Percentiles rank a stretch among this genome's conserved stretches.
Conservation (phyloP, 2,329 filamentous ascomycete genomes). For the Didymella arachidicola region DNA sequence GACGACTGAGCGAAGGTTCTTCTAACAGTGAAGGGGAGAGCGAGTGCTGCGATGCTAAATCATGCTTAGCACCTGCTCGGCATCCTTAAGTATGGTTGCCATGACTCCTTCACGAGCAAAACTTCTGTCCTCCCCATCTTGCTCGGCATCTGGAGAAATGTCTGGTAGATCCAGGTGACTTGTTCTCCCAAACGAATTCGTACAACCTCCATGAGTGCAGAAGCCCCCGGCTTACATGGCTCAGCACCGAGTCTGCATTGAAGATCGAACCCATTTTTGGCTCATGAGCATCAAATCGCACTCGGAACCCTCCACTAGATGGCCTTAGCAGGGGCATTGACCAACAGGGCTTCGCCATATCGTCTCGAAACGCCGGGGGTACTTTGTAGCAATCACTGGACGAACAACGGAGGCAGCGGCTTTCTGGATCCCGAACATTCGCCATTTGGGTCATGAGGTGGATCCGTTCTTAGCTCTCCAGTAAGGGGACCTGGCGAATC, state of each 20-base stretch:
- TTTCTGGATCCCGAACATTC: slow-evolving; percentile 3
- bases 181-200: neutral
- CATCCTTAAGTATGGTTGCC: slow-evolving; percentile 9
- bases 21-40: neutral
- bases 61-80: neutral
- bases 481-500: slow-evolving; percentile 10
- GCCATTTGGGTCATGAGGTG: slow-evolving; percentile 14
- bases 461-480: neutral
- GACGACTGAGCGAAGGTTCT: slow-evolving; percentile 3
- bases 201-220: slow-evolving; percentile 15
- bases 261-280: slow-evolving; percentile 13
- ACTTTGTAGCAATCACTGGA: neutral
- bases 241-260: neutral
- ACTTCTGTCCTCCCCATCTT: neutral
- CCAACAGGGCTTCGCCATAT: slow-evolving; percentile 1
- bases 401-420: slow-evolving; percentile 2
- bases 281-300: neutral
- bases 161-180: slow-evolving; percentile 17
- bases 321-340: neutral
- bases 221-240: neutral
- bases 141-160: slow-evolving; percentile 12
- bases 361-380: slow-evolving; percentile 3
- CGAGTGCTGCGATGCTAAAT: slow-evolving; percentile 1
- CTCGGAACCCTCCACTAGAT: neutral
- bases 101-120: slow-evolving; percentile 19